These are phyloP conservation scores for Picea sitchensis DNA, from an alignment of 75 land plant genomes.

Conservation along the genomic window DNA sequence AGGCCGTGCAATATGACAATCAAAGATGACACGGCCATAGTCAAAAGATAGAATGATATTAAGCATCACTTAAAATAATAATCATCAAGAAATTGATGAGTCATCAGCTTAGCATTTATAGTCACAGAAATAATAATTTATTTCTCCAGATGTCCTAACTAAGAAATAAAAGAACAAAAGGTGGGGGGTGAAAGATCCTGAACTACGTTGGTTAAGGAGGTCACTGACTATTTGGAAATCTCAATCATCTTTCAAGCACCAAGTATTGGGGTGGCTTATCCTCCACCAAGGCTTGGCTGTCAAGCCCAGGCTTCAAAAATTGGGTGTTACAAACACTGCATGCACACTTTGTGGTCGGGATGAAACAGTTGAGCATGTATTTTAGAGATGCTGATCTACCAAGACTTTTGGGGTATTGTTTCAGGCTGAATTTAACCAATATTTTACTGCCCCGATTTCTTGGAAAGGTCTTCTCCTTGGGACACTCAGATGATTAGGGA, in stretches of 20 bases:
- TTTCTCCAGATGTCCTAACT: background rate
- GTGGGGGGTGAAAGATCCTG: background rate
- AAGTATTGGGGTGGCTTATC: background rate
- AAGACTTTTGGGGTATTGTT: background rate
- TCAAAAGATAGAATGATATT: background rate
- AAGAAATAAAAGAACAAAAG: background rate
- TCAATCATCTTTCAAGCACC: background rate
- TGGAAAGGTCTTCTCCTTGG: background rate
- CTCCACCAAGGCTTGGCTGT: background rate
- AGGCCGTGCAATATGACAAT: background rate
- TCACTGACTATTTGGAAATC: background rate
- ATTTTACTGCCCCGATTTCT: background rate
- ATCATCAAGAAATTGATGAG: background rate
- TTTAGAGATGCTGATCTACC: background rate
- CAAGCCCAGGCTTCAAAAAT: background rate
- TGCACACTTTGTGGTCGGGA: background rate
- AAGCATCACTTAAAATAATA: background rate
- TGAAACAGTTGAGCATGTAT: background rate
- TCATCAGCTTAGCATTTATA: background rate
- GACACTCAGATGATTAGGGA: background rate
- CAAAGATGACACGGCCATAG: background rate
- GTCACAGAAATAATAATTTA: background rate
- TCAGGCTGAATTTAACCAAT: background rate
- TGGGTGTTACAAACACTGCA: background rate
- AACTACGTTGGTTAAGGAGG: background rate